phyloP scores from a whole-genome alignment of 1,284 basidiomycete genomes.

The Lentinus polychrous region DNA sequence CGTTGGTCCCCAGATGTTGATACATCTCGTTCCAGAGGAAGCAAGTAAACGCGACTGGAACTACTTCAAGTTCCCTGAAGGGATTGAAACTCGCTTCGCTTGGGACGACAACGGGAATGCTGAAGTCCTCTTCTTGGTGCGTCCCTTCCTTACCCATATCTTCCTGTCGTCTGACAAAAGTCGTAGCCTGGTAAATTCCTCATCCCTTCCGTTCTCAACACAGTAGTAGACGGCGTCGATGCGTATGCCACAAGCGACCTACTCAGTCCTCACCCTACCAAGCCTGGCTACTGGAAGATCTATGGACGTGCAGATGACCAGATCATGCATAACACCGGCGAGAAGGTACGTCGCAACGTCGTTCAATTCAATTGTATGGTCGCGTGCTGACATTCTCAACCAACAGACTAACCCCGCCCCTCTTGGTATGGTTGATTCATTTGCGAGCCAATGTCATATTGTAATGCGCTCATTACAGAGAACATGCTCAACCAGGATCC shows the following conservation, averaged over 20 bases:
- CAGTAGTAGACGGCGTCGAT: slow-evolving; percentile 20
- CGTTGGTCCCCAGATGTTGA: neutral
- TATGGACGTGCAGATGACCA: slow-evolving; percentile 44
- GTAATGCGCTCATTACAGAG: slow-evolving; percentile 25
- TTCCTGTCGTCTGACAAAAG: no score
- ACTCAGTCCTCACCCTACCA: slow-evolving; percentile 37
- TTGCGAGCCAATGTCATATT: neutral
- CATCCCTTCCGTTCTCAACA: slow-evolving; percentile 24
- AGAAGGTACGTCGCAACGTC: slow-evolving; percentile 32
- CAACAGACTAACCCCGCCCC: slow-evolving; percentile 24
- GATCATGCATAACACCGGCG: slow-evolving; percentile 43
- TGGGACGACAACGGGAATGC: slow-evolving; percentile 17
- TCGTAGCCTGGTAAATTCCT: slow-evolving; percentile 1
- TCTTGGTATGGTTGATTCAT: slow-evolving; percentile 15
- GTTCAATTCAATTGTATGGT: neutral
- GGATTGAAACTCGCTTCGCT: slow-evolving; percentile 12
- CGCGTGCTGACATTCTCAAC: neutral
- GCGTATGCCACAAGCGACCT: slow-evolving; percentile 37
- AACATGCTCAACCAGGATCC: slow-evolving; percentile 31
- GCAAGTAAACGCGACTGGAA: slow-evolving; percentile 19
- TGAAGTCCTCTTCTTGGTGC: slow-evolving; percentile 19
- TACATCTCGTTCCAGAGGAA: neutral
- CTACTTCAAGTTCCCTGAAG: slow-evolving; percentile 17
- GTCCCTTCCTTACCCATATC: slow-evolving; percentile 3
- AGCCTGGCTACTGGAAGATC: slow-evolving; percentile 35